Percentiles rank a stretch among this genome's conserved stretches.
Evolutionary conservation across 805 yeast genomes (phyloP).

Genomic region (Zygosaccharomyces kombuchaensis): DNA sequence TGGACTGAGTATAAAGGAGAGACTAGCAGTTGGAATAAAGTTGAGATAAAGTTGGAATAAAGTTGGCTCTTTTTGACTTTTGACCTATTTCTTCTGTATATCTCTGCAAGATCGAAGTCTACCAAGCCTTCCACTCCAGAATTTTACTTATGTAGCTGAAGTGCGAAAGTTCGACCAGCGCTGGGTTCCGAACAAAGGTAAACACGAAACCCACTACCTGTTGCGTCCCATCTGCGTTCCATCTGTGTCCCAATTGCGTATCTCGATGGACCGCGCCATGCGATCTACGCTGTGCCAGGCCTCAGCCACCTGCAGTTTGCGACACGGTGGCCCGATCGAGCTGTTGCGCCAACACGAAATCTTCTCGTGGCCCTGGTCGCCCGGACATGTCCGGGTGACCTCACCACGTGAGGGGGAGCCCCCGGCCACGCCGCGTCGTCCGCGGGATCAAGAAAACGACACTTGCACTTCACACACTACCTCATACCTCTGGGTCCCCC

Average conservation of each 20-base stretch:
- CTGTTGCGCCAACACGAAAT: too few species aligned
- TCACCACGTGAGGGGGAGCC: too few species aligned
- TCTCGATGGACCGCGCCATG: background rate
- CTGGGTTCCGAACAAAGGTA: background rate
- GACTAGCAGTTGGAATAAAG: constrained; percentile 29
- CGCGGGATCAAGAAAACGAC: background rate
- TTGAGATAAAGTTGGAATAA: background rate
- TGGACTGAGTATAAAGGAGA: constrained; percentile 18
- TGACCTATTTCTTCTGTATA: background rate
- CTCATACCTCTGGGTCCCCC: background rate
- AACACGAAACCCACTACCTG: background rate
- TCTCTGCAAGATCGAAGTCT: background rate
- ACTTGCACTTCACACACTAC: background rate
- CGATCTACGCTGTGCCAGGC: background rate
- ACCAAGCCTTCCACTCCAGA: background rate
- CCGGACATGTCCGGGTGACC: too few species aligned
- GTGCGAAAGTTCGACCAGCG: background rate
- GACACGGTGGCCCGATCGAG: too few species aligned
- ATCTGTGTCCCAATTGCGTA: background rate
- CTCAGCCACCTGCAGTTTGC: too few species aligned
- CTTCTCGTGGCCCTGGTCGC: too few species aligned
- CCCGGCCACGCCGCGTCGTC: too few species aligned
- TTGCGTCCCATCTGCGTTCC: background rate
- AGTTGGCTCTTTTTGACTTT: background rate
- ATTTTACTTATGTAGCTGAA: background rate